Percentiles rank a stretch among this genome's conserved stretches.
These are phyloP conservation scores for Fusarium phyllophilum DNA, from an alignment of 2,329 filamentous ascomycete species.

Conservation along the genomic window DNA sequence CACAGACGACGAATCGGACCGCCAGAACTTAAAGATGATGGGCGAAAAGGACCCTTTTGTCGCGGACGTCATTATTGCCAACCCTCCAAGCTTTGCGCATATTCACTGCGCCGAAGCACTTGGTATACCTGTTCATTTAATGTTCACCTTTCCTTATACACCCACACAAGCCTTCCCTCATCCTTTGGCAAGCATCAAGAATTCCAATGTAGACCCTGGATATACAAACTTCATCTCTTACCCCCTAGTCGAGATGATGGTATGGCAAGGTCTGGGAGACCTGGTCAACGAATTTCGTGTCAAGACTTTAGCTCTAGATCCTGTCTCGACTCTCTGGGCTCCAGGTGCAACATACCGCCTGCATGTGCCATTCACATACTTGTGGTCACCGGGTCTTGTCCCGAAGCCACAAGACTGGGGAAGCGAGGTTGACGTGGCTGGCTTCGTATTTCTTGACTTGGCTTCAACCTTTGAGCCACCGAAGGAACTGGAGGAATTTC, in stretches of 20 bases:
- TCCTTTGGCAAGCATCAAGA: constrained; percentile 79
- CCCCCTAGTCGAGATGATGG: constrained; percentile 84
- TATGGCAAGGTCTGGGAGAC: constrained; percentile 89
- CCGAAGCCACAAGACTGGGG: constrained; percentile 77
- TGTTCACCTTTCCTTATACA: constrained; percentile 89
- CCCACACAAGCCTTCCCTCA: constrained; percentile 81
- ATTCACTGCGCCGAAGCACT: constrained; percentile 83
- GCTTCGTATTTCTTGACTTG: constrained; percentile 81
- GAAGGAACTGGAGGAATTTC: constrained; percentile 63
- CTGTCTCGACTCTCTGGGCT: constrained; percentile 80
- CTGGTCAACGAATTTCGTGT: constrained; percentile 79
- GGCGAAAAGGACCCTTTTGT: constrained; percentile 69
- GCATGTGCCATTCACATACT: constrained; percentile 79
- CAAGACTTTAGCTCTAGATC: constrained; percentile 75
- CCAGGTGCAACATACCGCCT: constrained; percentile 77
- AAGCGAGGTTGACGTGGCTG: constrained; percentile 75
- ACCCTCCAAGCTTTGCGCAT: constrained; percentile 82
- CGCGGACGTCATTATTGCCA: constrained; percentile 85
- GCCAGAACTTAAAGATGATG: constrained; percentile 72
- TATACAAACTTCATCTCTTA: constrained; percentile 86
- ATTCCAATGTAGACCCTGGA: constrained; percentile 74
- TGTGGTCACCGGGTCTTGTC: constrained; percentile 74
- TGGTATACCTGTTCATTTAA: constrained; percentile 81
- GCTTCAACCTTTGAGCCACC: constrained; percentile 71
- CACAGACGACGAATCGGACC: constrained; percentile 71